Base-by-base conservation (phyloP, 2,329 filamentous ascomycete species). In the Cladorrhinum sp. region DNA sequence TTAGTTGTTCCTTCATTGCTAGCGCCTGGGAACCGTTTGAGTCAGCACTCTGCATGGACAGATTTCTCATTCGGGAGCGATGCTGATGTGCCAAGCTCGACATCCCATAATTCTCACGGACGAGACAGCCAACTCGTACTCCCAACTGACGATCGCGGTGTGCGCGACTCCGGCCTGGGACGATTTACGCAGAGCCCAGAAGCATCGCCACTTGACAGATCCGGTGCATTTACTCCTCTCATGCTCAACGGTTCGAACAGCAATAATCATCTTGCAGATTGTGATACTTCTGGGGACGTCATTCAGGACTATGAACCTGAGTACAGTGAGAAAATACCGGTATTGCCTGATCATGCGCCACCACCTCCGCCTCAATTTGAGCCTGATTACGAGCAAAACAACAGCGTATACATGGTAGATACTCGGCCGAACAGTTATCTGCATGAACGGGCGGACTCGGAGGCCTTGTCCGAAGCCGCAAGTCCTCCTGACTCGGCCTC, bases 21-120 rank as follows among this genome's bases (percentile, higher is more conserved):
- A 54, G 69, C 76, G 55, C 71, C 77, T 48, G 71, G 74, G 61
- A 76, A 84, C 61, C 77, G 83, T 38, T 72, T 74, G 20, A 86
- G 83, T 63, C 81, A 84, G 53, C 79, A 81, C 57, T 85, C 83
- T 1, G 75, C 78, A n/a, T 86, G 84, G 84, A 86, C 84, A 24
- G 83, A 86, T 67, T 80, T 82, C 62, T 84, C 83, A 0, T 74
- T 85, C 9, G 81, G 82, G 16, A 85, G 81, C 20, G 80, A 74
- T 16, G 71, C 70, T 55, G 69, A 65, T 22, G 62, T 66, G n/a
- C 65, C 59, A 20, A 62, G 58, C 55, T 63, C 64, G 3, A 38
- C 56, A 3, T 52, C 63, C 5, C 61, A 56, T 9, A 22, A 62
- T 16, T 62, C 62, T 9, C 67, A 65, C 9, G 65, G 63, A 18